Base-by-base conservation (phyloP, 2,329 filamentous ascomycete species). In the Akanthomyces uredinophilus region DNA sequence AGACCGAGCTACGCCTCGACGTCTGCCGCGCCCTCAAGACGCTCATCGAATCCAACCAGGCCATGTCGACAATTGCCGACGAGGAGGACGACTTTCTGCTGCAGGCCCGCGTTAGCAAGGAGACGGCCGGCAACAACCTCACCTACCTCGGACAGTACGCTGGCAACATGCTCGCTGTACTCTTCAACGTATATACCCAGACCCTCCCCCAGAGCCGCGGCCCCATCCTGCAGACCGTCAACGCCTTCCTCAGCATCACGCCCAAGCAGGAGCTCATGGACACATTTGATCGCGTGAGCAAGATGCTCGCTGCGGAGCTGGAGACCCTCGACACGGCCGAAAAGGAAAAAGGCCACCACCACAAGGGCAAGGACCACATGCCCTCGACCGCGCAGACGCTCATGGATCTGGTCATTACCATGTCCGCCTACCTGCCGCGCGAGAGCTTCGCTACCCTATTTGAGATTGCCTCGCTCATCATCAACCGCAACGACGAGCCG, bases 131-230 rank as follows among this genome's bases (percentile, higher is more conserved):
- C 72, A 87, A 88, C 75, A 97, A 97, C 71, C 78, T 98, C 44
- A 79, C 86, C n/a, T 88, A 96, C 72, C 81, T 99, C 14, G 87
- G 91, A 18, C 79, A 80, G 1, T 93, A 95, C 71, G 84, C 94
- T 1, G 89, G 89, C 64, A 98, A 98, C 70, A 84, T 99, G 76
- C 85, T 99, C 47, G 93, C 95, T 7, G 94, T 98, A 0, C 80
- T 99, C n/a, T 98, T 99, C 82, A 99, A 99, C 72, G 94, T 99
- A 50, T 99, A 99, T 78, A 96, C 91, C 66, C 91, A 97, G 74
- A 99, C 95, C 1, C 82, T 99, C 29, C 94, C 95, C 2, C 92
- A 97, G 71, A 95, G 91, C 70, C 85, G 95, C 68, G 93, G 92
- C 0, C 92, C 91, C 22, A 95, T 99, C 60, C 80, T 99, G 39